A percentile compares a stretch with the other conserved stretches of the same genome.
Evolutionary conservation across 257 asterid species (phyloP).

Genomic region (Catharanthus roseus): DNA sequence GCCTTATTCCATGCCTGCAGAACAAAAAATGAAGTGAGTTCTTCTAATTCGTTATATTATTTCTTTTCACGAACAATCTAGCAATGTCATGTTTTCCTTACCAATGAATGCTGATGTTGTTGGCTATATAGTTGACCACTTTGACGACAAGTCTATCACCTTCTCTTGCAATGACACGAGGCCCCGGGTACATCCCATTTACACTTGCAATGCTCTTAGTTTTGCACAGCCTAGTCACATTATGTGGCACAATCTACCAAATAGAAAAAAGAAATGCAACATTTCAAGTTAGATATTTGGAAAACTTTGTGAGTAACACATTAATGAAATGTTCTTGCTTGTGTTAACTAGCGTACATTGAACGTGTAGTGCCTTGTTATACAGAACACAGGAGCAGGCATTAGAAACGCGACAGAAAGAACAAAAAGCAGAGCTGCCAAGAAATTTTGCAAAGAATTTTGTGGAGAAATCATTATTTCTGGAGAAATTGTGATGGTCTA

Average conservation of each 20-base stretch:
- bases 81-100: constrained; percentile 17
- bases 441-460: constrained; percentile 13
- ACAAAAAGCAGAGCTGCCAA: constrained; percentile 25
- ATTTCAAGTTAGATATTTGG: background rate
- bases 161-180: constrained; percentile 54
- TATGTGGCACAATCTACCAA: constrained; percentile 46
- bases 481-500: background rate
- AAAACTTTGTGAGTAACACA: background rate
- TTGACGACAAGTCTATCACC: constrained; percentile 54
- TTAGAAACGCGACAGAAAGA: constrained; percentile 21
- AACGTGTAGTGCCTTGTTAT: constrained; percentile 51
- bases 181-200: constrained; percentile 60
- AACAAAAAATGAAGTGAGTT: background rate
- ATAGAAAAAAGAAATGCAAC: background rate
- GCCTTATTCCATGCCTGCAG: constrained; percentile 65
- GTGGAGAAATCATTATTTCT: background rate
- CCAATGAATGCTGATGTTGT: constrained; percentile 62
- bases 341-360: constrained; percentile 30
- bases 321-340: background rate
- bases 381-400: constrained; percentile 40
- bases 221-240: constrained; percentile 52
- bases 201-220: constrained; percentile 56
- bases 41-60: background rate
- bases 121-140: constrained; percentile 46
- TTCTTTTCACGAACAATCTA: background rate